Base-by-base conservation (phyloP, 371 early-diverging fungal genomes). In the Mortierella sp. region DNA sequence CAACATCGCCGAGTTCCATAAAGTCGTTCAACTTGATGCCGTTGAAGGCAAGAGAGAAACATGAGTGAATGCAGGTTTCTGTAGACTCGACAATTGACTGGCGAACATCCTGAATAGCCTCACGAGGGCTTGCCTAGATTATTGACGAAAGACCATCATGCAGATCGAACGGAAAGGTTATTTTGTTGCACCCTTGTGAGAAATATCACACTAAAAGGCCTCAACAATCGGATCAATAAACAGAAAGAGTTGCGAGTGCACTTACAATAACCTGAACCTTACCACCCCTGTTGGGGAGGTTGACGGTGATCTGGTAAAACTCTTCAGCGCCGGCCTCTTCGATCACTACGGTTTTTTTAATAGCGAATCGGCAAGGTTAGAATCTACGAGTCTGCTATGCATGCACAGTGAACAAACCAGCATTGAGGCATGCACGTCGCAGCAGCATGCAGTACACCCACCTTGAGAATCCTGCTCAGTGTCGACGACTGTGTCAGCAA, bases 11-110 rank as follows among this genome's bases (percentile, higher is more conserved):
- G 48, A 97, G 88, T 85, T 95, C 95, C 52, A 90, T 83, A 83
- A 92, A 92, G 76, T 97, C 96, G 74, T 94, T 93, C 60, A 97
- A 80, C 68, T 93, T 90, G 76, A 87, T 82, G 38, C 95, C 97
- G 21, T 96, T 91, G 80, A 91, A 94, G 21, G 93, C 84, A 31
- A 98, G 89, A 76, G 94, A 95, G 88, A 98, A 98, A 90, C 98
- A 97, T 24, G 98, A 96, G 89, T 96, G 94, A 65, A 94, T 94
- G 79, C 95, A 94, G 3, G 96, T 95, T 71, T 96, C 95, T 26
- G 96, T 95, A 0, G 95, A 94, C 83, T 98, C 98, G 81, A 95
- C 94, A 76, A 98, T 91, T 34, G 93, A 93, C 79, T 97, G 96
- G 81, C 96, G 97, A 72, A 98, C 91, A 82, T 98, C 98, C 78